Conservation (phyloP, 2,329 filamentous ascomycete genomes). For the Simplicillium aogashimaense region DNA sequence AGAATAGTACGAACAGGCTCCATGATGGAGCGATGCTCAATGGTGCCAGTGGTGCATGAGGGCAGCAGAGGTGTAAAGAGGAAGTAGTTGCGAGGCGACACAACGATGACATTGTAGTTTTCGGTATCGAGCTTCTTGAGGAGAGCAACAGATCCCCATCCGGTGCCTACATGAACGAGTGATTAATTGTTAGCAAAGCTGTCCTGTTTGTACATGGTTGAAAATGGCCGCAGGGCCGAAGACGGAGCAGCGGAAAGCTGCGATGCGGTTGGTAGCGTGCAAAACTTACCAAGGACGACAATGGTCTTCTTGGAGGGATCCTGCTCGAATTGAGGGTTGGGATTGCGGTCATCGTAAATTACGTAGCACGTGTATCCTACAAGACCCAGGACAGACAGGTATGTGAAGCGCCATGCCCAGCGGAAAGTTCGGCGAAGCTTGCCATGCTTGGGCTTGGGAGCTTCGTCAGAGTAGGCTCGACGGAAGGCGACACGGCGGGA, state of each 20-base stretch:
- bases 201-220: conserved; percentile 1
- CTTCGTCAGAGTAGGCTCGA: conserved; percentile 40
- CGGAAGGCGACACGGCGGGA: conserved; percentile 30
- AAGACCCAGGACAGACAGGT: conserved; percentile 61
- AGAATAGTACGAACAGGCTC: conserved; percentile 95
- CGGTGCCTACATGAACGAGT: conserved; percentile 55
- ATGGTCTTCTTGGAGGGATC: conserved; percentile 94
- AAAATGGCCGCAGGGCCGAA: neutral
- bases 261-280: neutral
- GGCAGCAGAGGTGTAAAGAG: conserved; percentile 96
- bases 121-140: conserved; percentile 98
- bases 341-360: conserved; percentile 76
- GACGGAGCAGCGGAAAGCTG: conserved; percentile 5
- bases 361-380: conserved; percentile 66
- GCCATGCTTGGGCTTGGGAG: conserved; percentile 38
- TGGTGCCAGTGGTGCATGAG: conserved; percentile 92
- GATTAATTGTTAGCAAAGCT: conserved; percentile 8
- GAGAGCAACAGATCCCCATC: conserved; percentile 90
- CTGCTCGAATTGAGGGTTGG: conserved; percentile 65
- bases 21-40: conserved; percentile 99
- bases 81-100: conserved; percentile 99
- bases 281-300: conserved; percentile 72
- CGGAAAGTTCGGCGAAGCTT: conserved; percentile 60
- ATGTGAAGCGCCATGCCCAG: conserved; percentile 77
- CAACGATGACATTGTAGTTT: conserved; percentile 97